A percentile compares a stretch with the other conserved stretches of the same genome.
Conservation (phyloP, 441 rosid genomes). For the Monsonia emarginata region DNA sequence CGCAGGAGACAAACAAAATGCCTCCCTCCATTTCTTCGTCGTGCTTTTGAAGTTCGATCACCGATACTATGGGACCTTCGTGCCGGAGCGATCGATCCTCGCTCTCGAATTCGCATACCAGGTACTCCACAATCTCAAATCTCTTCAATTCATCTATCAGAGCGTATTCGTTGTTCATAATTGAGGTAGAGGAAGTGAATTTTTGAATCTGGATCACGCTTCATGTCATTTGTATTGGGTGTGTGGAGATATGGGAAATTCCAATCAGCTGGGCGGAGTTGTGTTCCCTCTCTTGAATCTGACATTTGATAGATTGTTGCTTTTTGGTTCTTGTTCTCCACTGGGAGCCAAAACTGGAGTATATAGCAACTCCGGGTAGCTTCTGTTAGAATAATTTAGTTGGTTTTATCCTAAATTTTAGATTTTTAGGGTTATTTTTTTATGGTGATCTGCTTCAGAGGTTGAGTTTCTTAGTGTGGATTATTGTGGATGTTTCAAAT, state of each 20-base stretch:
- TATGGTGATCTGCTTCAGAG: not conserved
- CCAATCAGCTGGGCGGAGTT: not conserved
- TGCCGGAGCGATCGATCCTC: not conserved
- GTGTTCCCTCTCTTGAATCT: not conserved
- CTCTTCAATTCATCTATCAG: not conserved
- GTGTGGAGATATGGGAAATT: not conserved
- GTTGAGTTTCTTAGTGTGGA: not conserved
- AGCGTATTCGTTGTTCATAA: not conserved
- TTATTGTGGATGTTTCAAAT: not conserved
- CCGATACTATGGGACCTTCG: not conserved
- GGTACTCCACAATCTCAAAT: not conserved
- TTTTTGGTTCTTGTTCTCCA: not conserved
- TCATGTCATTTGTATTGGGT: not conserved
- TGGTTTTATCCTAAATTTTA: not conserved
- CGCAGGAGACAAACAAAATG: not conserved
- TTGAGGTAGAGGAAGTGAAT: not conserved
- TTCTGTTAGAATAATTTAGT: not conserved
- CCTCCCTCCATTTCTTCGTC: not conserved
- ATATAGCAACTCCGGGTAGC: too few species aligned
- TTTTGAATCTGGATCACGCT: not conserved
- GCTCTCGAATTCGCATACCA: not conserved
- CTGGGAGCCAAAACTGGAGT: not conserved
- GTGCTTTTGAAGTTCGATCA: not conserved
- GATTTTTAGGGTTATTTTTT: not conserved
- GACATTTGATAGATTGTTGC: not conserved